Base-by-base conservation (phyloP, 1,284 basidiomycete species). In the Coriolopsis trogii region DNA sequence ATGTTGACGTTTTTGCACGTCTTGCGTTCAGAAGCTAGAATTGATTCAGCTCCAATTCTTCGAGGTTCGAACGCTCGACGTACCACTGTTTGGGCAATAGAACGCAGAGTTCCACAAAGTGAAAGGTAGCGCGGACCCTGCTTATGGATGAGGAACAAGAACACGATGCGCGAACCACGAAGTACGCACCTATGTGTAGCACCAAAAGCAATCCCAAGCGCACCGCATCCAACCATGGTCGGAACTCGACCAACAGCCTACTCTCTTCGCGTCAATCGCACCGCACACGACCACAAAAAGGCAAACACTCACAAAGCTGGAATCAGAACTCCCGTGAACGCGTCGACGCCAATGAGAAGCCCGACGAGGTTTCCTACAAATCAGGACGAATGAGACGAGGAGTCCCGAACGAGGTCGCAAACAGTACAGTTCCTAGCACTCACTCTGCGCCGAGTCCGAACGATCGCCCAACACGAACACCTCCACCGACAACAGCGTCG, bases 211-310 rank as follows among this genome's bases (percentile, higher is more conserved):
- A 72, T 7, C 77, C 46, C 28, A 81, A 63, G 21, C 84, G 73
- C 15, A 80, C 81, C 4, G 70, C 75, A 61, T 87, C 85, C 15
- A 85, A 67, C 80, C 80, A 85, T 8, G 72, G 61, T 39, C 80
- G 73, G 54, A 85, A 87, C 46, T 71, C 57, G 8, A 74, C 63
- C n/a, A 84, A 56, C 8, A 84, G 63, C 54, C 84, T 85, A 24
- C 1, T 4, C 21, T 51, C 8, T 23, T 15, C 6, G 38, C 30
- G 13, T 20, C 16, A 25, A 13, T 18, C 28, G 25, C 33, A 20
- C 48, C 6, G 1, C 4, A 8, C 15, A 8, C 37, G 4, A 10
- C 24, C 26, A 6, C 10, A 36, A 36, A 8, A 8, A 36, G 33
- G n/a, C n/a, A n/a, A 13, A 23, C 20, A 73, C 80, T 45, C 50